Base-by-base conservation (phyloP, 805 yeast genomes). In the Wilhelminamyces savonicus region DNA sequence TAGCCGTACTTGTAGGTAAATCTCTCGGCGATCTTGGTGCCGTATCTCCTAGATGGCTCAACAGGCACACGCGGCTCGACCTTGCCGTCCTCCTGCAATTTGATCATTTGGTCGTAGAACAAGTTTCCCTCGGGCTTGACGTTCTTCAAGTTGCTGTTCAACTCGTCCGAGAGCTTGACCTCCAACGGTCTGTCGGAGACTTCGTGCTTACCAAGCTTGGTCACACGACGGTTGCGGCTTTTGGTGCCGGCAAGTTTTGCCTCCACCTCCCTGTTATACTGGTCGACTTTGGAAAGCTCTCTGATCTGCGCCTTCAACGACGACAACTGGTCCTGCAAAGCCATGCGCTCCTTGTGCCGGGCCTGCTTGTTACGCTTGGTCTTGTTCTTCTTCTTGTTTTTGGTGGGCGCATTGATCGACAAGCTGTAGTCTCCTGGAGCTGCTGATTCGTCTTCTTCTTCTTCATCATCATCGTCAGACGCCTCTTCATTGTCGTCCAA, bases 1-100 rank as follows among this genome's bases (percentile, higher is more conserved):
- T 80, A 79, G 50, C 83, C 84, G 59, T 90, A 94, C 63, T 90
- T 90, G 62, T 82, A 84, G 20, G 88, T 73, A 94, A 94, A 86
- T 61, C 88, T 90, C 56, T 90, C 96, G 18, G 94, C 82, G 38
- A 82, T 59, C 66, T 82, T 85, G 35, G 71, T 80, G 43, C 76
- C 69, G 49, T 79, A 81, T 52, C 74, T 79, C 51, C 81, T 74
- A 54, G 66, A 74, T 54, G 74, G 76, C 41, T 67, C 69, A 34
- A 74, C 76, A 9, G 81, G 84, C 21, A 78, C 71, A 59, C 97
- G 76, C 5, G 95, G 68, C 57, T 90, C 98, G 32, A 92, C 69
- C 50, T 80, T 74, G 43, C 98, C 98, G 18, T 79, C 68, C 38
- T 84, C 75, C 62, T 92, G 97, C 39, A 90, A 54, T 37, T 73